A percentile compares a stretch with the other conserved stretches of the same genome.
Conservation (phyloP, 2,329 filamentous ascomycete species). For the Fusarium globosum region DNA sequence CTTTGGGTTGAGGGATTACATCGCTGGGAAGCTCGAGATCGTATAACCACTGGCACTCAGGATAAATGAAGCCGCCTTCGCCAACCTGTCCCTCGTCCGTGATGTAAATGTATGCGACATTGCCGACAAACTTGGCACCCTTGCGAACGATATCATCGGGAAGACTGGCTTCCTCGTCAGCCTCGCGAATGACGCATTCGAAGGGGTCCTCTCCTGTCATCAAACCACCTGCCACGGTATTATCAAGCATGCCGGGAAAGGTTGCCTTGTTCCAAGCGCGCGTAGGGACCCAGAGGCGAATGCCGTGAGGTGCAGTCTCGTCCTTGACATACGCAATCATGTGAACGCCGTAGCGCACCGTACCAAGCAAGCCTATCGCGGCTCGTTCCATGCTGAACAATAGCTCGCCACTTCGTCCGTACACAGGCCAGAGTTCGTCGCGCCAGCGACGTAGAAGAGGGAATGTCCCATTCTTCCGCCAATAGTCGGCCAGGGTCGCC, state of each 20-base stretch:
- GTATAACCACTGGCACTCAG: slow-evolving; percentile 92
- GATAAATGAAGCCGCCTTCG: slow-evolving; percentile 84
- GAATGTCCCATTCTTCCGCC: slow-evolving; percentile 79
- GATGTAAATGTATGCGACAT: slow-evolving; percentile 86
- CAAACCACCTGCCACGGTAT: slow-evolving; percentile 86
- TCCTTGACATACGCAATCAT: slow-evolving; percentile 76
- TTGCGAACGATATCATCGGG: slow-evolving; percentile 74
- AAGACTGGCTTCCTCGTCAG: slow-evolving; percentile 88
- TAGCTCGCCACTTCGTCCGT: slow-evolving; percentile 69
- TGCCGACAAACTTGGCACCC: slow-evolving; percentile 70
- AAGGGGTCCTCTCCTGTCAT: slow-evolving; percentile 83
- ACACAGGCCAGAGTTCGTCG: slow-evolving; percentile 83
- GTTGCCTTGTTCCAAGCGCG: slow-evolving; percentile 83
- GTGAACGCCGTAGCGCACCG: slow-evolving; percentile 83
- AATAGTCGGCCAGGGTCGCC: slow-evolving; percentile 69
- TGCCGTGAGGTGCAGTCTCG: slow-evolving; percentile 57
- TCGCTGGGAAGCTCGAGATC: slow-evolving; percentile 81
- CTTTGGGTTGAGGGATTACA: slow-evolving; percentile 78
- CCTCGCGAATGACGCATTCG: slow-evolving; percentile 86
- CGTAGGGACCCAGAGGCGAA: slow-evolving; percentile 87
- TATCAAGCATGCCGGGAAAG: slow-evolving; percentile 93
- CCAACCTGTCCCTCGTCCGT: slow-evolving; percentile 81
- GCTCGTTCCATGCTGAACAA: slow-evolving; percentile 82
- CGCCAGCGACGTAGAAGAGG: slow-evolving; percentile 82
- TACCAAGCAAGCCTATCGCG: slow-evolving; percentile 78